Percentiles rank a stretch among this genome's conserved stretches.
Conservation (phyloP, 2,329 filamentous ascomycete species). For the Xylariales sp. region DNA sequence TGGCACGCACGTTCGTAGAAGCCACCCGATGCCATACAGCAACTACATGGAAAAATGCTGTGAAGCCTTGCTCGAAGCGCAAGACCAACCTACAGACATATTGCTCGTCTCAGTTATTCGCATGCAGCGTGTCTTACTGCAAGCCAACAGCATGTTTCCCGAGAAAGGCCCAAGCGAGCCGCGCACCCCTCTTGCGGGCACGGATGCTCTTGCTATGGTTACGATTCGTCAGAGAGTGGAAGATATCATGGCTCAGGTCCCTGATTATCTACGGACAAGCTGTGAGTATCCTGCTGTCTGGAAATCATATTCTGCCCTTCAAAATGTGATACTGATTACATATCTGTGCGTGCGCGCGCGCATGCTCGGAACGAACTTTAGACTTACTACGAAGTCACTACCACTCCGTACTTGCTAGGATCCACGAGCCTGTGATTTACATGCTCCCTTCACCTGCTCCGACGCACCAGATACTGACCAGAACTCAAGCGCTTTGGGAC, state of each 20-base stretch:
- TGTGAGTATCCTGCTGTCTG: no score
- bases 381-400: constrained; percentile 2
- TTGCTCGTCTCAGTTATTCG: neutral
- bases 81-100: neutral
- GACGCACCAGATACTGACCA: neutral
- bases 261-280: neutral
- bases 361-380: neutral
- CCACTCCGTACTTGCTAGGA: neutral
- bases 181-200: no score
- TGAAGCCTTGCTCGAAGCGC: neutral
- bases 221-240: neutral
- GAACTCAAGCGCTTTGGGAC: neutral
- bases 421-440: constrained; percentile 1
- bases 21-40: neutral
- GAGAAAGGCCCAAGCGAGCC: no score
- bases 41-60: neutral
- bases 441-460: neutral
- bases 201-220: no score
- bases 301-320: no score
- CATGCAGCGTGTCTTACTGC: neutral
- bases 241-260: neutral
- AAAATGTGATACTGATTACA: no score
- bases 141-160: neutral
- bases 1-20: neutral
- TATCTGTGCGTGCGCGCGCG: no score